Conservation (phyloP, 768 basidiomycete genomes). For the Rickenella mellea region DNA sequence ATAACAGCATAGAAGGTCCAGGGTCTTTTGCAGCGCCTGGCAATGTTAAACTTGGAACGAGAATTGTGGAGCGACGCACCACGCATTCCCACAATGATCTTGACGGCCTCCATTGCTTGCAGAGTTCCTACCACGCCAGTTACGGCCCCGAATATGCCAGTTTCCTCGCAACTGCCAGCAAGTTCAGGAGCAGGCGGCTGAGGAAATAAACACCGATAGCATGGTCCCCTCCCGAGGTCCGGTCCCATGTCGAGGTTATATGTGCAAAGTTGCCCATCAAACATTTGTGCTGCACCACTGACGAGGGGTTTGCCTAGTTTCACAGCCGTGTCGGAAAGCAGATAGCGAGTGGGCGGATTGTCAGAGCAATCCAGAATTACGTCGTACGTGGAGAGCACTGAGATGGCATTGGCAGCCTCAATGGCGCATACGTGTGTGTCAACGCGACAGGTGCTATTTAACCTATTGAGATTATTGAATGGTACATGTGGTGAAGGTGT, state of each 20-base stretch:
- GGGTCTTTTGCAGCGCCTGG: slow-evolving; percentile 30
- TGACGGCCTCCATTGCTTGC: slow-evolving; percentile 85
- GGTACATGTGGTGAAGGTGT: not conserved
- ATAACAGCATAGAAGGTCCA: slow-evolving; percentile 59
- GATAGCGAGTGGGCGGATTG: slow-evolving; percentile 85
- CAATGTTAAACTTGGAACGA: not conserved
- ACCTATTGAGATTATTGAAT: not conserved
- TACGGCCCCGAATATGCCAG: slow-evolving; percentile 81
- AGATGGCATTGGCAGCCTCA: slow-evolving; percentile 51
- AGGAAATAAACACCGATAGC: slow-evolving; percentile 92
- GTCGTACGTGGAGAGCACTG: slow-evolving; percentile 53
- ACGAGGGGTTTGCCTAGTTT: slow-evolving; percentile 73
- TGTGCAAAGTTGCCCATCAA: slow-evolving; percentile 70
- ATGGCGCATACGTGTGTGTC: slow-evolving; percentile 47
- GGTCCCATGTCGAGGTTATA: slow-evolving; percentile 51
- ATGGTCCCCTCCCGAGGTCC: slow-evolving; percentile 63
- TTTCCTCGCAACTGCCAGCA: slow-evolving; percentile 76
- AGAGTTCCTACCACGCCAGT: slow-evolving; percentile 84
- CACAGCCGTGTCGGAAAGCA: slow-evolving; percentile 82
- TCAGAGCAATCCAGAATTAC: slow-evolving; percentile 92
- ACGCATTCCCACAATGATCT: slow-evolving; percentile 59
- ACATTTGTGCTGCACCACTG: slow-evolving; percentile 85
- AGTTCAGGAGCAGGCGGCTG: slow-evolving; percentile 56
- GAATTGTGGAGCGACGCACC: slow-evolving; percentile 29
- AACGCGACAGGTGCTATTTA: slow-evolving; percentile 58